Conservation (phyloP, 805 yeast species). For the Tetrapisispora fleetii region DNA sequence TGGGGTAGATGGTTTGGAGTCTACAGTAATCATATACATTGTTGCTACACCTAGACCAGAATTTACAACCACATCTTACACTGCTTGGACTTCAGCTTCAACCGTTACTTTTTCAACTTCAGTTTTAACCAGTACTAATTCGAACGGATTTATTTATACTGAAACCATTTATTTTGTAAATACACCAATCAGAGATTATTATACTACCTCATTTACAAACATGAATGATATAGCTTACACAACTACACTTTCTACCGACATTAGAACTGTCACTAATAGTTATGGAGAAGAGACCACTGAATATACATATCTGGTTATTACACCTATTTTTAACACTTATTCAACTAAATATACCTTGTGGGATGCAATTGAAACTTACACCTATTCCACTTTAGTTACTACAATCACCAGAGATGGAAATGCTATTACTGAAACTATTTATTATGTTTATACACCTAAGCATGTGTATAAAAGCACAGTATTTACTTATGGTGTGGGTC, state of each 20-base stretch:
- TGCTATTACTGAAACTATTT: neutral
- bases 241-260: neutral
- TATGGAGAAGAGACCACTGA: too few species aligned
- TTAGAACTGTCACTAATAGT: too few species aligned
- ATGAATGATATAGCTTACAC: neutral
- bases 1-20: neutral
- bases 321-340: too few species aligned
- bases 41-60: slow-evolving; percentile 3
- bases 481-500: neutral
- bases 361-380: neutral
- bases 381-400: slow-evolving; percentile 4
- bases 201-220: neutral
- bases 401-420: slow-evolving; percentile 2
- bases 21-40: slow-evolving; percentile 2
- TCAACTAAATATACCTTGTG: too few species aligned
- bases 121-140: neutral
- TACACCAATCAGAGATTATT: neutral
- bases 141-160: neutral
- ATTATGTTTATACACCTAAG: neutral
- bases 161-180: neutral
- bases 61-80: neutral
- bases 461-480: neutral
- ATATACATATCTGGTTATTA: too few species aligned
- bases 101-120: neutral
- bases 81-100: neutral